Base-by-base conservation (phyloP, 345 rosid genomes). In the Erysimum cheiranthoides region DNA sequence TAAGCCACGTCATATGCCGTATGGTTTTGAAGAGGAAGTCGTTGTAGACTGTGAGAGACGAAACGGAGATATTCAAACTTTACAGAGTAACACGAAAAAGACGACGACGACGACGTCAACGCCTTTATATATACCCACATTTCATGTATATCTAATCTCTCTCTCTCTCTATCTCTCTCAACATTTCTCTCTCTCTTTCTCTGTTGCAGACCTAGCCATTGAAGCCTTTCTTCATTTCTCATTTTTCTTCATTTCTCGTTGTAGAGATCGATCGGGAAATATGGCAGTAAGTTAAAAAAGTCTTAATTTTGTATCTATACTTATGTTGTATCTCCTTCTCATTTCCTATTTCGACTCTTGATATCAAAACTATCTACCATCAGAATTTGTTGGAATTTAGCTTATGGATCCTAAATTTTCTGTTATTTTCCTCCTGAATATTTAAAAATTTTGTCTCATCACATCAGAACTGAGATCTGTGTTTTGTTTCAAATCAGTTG, bases 201-300 rank as follows among this genome's bases (percentile, higher is more conserved):
- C 31, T 28, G 64, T 61, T 21, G 58, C 27, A 39, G 64, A 68
- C 63, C 5, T 57, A 60, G 17, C 45, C 73, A 66, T 78, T 51
- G 57, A 59, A 66, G 68, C 47, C 58, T 27, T 57, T 65, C 73
- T 16, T 58, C 49, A 16, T 31, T n/a, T 31, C 59, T 66, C 42
- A 0, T 9, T 32, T 17, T 30, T 51, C n/a, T n/a, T n/a, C n/a
- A n/a, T n/a, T n/a, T n/a, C n/a, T n/a, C n/a, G 47, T 8, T 47
- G 3, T 47, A 45, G n/a, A 21, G 18, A 45, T 45, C 18, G 35
- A 62, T 64, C 70, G 0, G 52, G 50, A 58, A 58, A 18, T 8
- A 78, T 78, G 81, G 73, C 81, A 50, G 81, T 78, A 78, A 78
- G 81, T 78, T 66, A 10, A 1, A 34, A 10, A 45, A 10, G 0